phyloP scores from a whole-genome alignment of 2,329 filamentous ascomycete genomes.

The Elsinoe perseae region DNA sequence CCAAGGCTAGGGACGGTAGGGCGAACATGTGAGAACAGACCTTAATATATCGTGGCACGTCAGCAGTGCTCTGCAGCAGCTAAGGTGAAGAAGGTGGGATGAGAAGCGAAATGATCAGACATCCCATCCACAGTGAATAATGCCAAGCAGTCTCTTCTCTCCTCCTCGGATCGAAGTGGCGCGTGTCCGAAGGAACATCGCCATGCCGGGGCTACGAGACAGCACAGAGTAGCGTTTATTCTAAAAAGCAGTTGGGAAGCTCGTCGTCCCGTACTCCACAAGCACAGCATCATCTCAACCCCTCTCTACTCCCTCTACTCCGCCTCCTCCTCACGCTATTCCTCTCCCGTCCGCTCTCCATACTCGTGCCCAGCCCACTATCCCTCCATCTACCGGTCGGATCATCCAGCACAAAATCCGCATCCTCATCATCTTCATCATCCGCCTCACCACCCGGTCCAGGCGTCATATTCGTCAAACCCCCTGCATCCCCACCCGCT shows the following conservation, averaged over 20 bases:
- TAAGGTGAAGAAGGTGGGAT: too few relatives aligned
- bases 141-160: too few relatives aligned
- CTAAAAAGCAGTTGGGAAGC: too few relatives aligned
- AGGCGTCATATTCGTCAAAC: constrained; percentile 18
- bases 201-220: too few relatives aligned
- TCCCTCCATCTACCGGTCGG: constrained; percentile 27
- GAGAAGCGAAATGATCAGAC: too few relatives aligned
- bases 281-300: constrained; percentile 4
- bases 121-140: too few relatives aligned
- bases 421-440: constrained; percentile 39
- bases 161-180: too few relatives aligned
- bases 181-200: too few relatives aligned
- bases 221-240: too few relatives aligned
- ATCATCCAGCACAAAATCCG: constrained; percentile 36
- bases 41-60: too few relatives aligned
- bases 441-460: constrained; percentile 29
- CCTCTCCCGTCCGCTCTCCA: constrained; percentile 32
- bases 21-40: not conserved
- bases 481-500: constrained; percentile 18
- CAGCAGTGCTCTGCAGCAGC: too few relatives aligned
- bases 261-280: too few relatives aligned
- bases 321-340: not conserved
- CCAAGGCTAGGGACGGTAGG: not conserved
- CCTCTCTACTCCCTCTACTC: constrained; percentile 8
- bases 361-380: constrained; percentile 43